These are phyloP conservation scores for Noccaea bulbosa DNA, from an alignment of 345 rosid genomes.

Conservation along the genomic window DNA sequence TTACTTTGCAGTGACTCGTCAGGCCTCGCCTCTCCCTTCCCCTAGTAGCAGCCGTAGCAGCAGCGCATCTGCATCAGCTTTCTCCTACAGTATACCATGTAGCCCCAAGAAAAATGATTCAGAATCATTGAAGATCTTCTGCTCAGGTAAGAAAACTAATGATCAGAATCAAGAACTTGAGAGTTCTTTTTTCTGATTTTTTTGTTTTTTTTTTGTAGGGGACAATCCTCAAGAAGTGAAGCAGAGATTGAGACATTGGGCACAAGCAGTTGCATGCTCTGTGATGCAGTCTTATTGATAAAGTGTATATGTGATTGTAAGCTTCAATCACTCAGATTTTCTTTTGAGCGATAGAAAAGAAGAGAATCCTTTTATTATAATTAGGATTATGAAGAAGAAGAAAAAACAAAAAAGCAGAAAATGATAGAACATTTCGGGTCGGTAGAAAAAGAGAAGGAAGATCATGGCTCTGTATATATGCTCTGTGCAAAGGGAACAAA, in stretches of 20 bases:
- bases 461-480: slow-evolving; percentile 36
- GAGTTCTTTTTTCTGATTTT: background rate
- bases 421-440: background rate
- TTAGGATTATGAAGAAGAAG: slow-evolving; percentile 3
- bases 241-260: slow-evolving; percentile 89
- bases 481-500: slow-evolving; percentile 27
- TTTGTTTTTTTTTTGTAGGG: slow-evolving; percentile 4
- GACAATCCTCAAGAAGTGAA: slow-evolving; percentile 66
- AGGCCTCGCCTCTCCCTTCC: slow-evolving; percentile 73
- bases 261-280: slow-evolving; percentile 97
- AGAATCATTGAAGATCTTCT: slow-evolving; percentile 71
- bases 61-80: slow-evolving; percentile 45
- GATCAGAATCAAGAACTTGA: slow-evolving; percentile 8
- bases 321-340: slow-evolving; percentile 31
- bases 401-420: background rate
- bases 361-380: slow-evolving; percentile 1
- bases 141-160: slow-evolving; percentile 58
- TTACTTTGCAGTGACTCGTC: slow-evolving; percentile 89
- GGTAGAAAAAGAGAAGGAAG: background rate
- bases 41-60: slow-evolving; percentile 60
- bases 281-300: slow-evolving; percentile 54
- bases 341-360: slow-evolving; percentile 32
- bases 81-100: slow-evolving; percentile 54
- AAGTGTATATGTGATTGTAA: slow-evolving; percentile 32
- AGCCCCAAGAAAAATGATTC: slow-evolving; percentile 63